Conservation (phyloP, 345 rosid genomes). For the Physaria fendleri region DNA sequence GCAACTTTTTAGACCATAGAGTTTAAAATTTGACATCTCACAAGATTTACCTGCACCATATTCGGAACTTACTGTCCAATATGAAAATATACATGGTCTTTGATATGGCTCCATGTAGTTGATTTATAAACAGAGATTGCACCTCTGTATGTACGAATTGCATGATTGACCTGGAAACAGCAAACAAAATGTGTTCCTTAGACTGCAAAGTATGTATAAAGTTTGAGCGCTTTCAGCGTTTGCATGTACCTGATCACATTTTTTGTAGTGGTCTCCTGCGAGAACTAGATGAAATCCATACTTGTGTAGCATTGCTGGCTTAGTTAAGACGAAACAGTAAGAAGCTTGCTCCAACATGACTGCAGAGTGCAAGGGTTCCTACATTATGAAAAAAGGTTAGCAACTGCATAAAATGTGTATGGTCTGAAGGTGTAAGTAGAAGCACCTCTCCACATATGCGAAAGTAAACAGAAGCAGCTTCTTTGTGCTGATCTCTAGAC, state of each 20-base stretch:
- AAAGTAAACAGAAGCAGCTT: conserved; percentile 90
- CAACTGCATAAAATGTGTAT: background rate
- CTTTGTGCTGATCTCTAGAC: conserved; percentile 76
- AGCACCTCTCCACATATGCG: conserved; percentile 93
- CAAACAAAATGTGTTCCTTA: conserved; percentile 18
- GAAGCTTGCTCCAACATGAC: conserved; percentile 99
- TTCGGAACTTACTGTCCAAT: conserved; percentile 80
- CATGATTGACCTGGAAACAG: conserved; percentile 72
- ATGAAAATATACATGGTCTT: conserved; percentile 91
- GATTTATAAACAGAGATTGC: conserved; percentile 81
- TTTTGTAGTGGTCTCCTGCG: conserved; percentile 90
- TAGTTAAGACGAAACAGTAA: conserved; percentile 82
- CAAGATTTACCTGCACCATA: conserved; percentile 12
- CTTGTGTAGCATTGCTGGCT: conserved; percentile 88
- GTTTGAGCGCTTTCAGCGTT: conserved; percentile 13
- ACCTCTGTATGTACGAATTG: conserved; percentile 83
- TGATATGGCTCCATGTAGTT: conserved; percentile 84
- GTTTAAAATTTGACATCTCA: background rate
- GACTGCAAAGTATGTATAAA: conserved; percentile 16
- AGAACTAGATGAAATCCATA: conserved; percentile 98
- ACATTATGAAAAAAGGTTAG: conserved; percentile 23
- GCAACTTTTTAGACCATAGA: conserved; percentile 5
- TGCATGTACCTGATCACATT: conserved; percentile 81
- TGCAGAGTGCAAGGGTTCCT: conserved; percentile 94
- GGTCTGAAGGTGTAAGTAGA: conserved; percentile 14